Evolutionary conservation across 2,329 filamentous ascomycete genomes (phyloP), one percentile per base, ranked within the genome.

Genomic region (Claviceps purpurea): DNA sequence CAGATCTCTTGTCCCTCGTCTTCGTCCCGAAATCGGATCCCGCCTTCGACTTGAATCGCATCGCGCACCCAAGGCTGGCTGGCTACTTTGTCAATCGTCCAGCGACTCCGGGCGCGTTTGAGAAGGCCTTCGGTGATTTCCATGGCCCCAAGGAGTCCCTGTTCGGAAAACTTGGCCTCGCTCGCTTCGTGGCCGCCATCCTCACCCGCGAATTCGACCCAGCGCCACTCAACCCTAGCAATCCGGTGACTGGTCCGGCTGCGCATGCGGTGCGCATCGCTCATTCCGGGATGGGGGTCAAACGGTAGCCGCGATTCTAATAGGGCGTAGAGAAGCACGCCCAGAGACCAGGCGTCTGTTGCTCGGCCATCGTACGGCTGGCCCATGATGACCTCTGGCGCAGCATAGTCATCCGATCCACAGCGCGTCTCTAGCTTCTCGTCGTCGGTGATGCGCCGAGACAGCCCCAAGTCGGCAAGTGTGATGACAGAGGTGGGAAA

Each of bases 381-480:
- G 24, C 91, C 91, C 75, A 98, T 88, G 51, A 98, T 84, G 46
- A 98, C 89, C 66, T 98, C 93, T 0, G 93, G 93, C 0, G 93
- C 91, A 1, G 91, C 91, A 64, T 98, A 98, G 69, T 98, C 93
- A 68, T 97, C 93, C 42, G 87, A 95, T 37, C 93, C 93, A 66
- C 93, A 98, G 10, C 93, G 81, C 1, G 91, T 97, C 55, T 87
- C 87, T n/a, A 98, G 77, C 55, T 91, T 84, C 58, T 94, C 89
- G 50, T 89, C 88, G 56, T 89, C 84, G 16, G 88, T 81, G 41
- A 97, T 87, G 39, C 86, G 84, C 51, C 91, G 81, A 3, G 89
- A 94, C 13, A 98, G 80, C 14, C 93, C 93, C 13, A 98, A 76
- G 65, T 98, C 93, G 16, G 90, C 94, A 43, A 98, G 76, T 1